Base-by-base conservation (phyloP, 768 basidiomycete species). In the Termitomyces sp. region DNA sequence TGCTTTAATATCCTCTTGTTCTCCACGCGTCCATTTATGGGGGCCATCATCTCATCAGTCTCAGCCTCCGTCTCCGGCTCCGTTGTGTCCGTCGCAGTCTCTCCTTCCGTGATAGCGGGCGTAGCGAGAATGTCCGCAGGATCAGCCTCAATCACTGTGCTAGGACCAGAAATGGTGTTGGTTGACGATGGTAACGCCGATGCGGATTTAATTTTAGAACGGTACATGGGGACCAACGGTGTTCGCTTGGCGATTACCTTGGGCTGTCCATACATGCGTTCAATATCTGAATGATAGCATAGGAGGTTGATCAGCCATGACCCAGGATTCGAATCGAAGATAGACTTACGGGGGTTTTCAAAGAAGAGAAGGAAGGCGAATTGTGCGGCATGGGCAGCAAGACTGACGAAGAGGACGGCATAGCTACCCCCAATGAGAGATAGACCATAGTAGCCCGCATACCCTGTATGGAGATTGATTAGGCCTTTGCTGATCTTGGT, bases 361-460 rank as follows among this genome's bases (percentile, higher is more conserved):
- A 99, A 98, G 73, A 88, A 88, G 15, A 95, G 82, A 56, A 99
- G 79, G 83, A 99, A 99, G 1, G 89, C 94, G 72, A 99, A 99
- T 68, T 99, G 97, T 17, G 92, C 91, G 0, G 95, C 92, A 68
- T 99, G 97, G 0, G 92, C 96, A 2, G 87, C 88, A n/a, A 99
- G 83, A 66, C 92, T 95, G 63, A 88, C 92, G 69, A 98, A 98
- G 12, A 99, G 78, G 10, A 98, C 95, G 0, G 89, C 82, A 67
- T 96, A 94, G 72, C 91, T 93, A 17, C 93, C 94, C 31, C 86
- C 83, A 60, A 96, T 89, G 65, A 99, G 84, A 2, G 94, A 96
- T 25, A 98, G 81, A 29, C 97, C 97, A 70, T 98, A 99, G 71
- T 97, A 96, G 8, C 96, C 94, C n/a, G 94, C 92, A 66, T 94